Base-by-base conservation (phyloP, 352 stramenopile species). In the Pythium guiyangense region DNA sequence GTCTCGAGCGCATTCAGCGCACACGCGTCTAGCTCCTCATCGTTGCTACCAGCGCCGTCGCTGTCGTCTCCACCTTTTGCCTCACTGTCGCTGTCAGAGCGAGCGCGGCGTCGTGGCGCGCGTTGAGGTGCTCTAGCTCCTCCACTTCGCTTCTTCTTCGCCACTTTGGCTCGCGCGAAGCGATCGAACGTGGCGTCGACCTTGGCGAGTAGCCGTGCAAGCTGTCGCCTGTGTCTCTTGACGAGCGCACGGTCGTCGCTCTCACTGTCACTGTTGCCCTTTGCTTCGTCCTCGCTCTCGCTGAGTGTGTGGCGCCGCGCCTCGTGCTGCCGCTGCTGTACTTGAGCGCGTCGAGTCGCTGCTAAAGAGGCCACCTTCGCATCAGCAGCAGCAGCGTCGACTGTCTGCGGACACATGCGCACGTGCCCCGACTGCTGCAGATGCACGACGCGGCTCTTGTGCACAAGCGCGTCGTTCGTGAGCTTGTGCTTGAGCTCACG, bases 371-470 rank as follows among this genome's bases (percentile, higher is more conserved):
- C 37, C 35, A 18, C 49, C 37, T 25, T 26, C 5, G 29, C 26
- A 5, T 27, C 17, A 42, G 27, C 11, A 29, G 4, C 10, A 15
- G 27, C 1, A 1, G 27, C 47, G n/a, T 54, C 54, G 9, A 37
- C 29, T 45, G 52, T 31, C 39, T 79, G 71, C 11, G 71, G 68
- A 54, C 79, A 90, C 51, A 92, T 68, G 11, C 82, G 71, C 17
- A 90, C 77, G 58, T 92, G 82, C 1, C 79, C 82, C 34, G 71
- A 82, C 39, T 78, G 75, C 40, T 92, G 82, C 2, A 92, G 69
- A 31, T 90, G 77, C 18, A 92, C 79, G 10, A 92, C 79, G 14
- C 79, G 79, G 57, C 71, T 83, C 1, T 61, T 70, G 54, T 92
- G 82, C 6, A 45, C 62, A 37, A 84, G 59, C 14, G 79, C 63